Evolutionary conservation across 306 rosid genomes (phyloP), one percentile per base, ranked within the genome.

Genomic region (Gleditsia sinensis): DNA sequence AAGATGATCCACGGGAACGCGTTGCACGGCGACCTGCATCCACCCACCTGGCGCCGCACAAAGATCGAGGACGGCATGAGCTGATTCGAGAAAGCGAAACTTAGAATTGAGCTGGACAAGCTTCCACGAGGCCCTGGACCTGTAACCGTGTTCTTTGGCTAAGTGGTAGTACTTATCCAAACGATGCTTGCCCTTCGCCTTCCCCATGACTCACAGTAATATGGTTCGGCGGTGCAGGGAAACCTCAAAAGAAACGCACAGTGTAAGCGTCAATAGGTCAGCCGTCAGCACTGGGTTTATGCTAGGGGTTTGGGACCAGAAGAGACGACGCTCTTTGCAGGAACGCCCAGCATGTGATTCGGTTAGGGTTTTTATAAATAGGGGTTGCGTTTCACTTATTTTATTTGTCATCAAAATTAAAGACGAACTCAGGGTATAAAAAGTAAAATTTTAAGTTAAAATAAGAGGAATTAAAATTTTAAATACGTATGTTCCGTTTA

Each of bases 21-120:
- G 91, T 68, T 94, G 87, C 1, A 94, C 96, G 4, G 97, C 97
- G 7, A 91, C 92, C 75, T 94, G 98, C 97, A 92, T 91, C 98
- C 98, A 94, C 0, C 98, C 98, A 0, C 98, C 98, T 5, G 97
- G 98, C 32, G 98, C 98, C 64, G 98, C 98, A 78, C 98, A 94
- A 76, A 94, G 98, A 63, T 94, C 97, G 83, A 94, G 98, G 39
- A 94, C 95, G 80, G 93, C 70, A 65, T 76, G 92, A 11, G 97
- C 75, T 10, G 96, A 88, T 9, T 85, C 93, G 49, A 94, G 97
- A 74, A 94, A 90, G 30, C 24, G 21, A 77, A 75, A 88, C 62
- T 88, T 92, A 75, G 83, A 53, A 37, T 94, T 90, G 67, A 94
- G 92, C 85, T 94, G 98, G 8, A 87, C 75, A 2, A 94, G 92